Evolutionary conservation across 2,329 filamentous ascomycete genomes (phyloP).

Genomic region (Ilyonectria robusta): DNA sequence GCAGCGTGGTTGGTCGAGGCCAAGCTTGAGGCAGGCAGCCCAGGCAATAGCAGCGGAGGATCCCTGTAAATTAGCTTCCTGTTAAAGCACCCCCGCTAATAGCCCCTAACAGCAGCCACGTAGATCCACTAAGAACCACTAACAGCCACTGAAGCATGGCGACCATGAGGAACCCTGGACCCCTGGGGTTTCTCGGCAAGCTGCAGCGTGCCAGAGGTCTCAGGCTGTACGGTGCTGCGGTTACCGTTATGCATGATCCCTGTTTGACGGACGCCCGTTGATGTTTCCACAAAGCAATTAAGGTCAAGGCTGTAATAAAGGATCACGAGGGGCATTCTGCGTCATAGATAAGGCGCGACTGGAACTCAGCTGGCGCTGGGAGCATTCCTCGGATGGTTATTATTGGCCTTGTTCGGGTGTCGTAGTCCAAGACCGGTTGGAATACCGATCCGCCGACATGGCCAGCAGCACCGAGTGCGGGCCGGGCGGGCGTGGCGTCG

Average conservation of each 20-base stretch:
- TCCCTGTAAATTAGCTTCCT: not conserved
- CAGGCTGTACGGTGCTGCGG: not conserved
- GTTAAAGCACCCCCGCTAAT: not conserved
- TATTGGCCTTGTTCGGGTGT: not conserved
- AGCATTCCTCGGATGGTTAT: not conserved
- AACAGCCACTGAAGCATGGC: slow-evolving; percentile 4
- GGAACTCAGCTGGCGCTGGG: not conserved
- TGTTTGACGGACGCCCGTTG: not conserved
- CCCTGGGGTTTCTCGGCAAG: not conserved
- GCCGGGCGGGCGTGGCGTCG: not conserved
- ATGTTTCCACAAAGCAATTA: not conserved
- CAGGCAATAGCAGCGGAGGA: not conserved
- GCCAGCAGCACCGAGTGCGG: not conserved
- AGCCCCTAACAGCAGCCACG: slow-evolving; percentile 13
- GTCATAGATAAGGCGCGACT: not conserved
- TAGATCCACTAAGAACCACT: slow-evolving; percentile 7
- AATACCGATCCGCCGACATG: not conserved
- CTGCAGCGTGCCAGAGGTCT: not conserved
- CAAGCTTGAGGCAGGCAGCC: not conserved
- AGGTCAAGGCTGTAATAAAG: not conserved
- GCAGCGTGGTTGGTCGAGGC: slow-evolving; percentile 9
- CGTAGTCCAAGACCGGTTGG: not conserved
- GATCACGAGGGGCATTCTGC: not conserved
- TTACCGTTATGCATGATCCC: not conserved
- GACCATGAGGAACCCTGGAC: slow-evolving; percentile 2